Evolutionary conservation across 2,329 filamentous ascomycete genomes (phyloP).

Genomic region (Tolypocladium ophioglossoides): DNA sequence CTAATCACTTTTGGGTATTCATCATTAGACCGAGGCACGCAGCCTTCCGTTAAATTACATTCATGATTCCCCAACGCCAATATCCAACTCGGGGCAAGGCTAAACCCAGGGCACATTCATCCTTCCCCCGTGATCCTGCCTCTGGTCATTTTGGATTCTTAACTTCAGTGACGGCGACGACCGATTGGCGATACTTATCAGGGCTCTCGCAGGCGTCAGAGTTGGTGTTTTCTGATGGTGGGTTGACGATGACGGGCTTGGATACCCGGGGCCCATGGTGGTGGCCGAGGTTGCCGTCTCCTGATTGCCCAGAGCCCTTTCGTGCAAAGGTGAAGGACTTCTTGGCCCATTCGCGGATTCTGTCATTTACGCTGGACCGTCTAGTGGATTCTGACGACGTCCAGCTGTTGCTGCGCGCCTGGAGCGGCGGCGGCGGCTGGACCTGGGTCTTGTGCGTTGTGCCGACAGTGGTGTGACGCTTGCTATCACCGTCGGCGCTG

Average conservation of each 20-base stretch:
- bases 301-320: conserved; percentile 11
- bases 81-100: not conserved
- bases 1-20: not conserved
- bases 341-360: conserved; percentile 22
- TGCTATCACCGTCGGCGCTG: conserved; percentile 14
- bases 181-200: conserved; percentile 5
- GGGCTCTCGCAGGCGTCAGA: not conserved
- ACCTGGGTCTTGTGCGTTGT: not conserved
- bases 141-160: conserved; percentile 5
- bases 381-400: conserved; percentile 17
- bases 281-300: conserved; percentile 11
- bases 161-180: conserved; percentile 8
- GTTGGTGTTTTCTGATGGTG: not conserved
- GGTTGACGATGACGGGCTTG: conserved; percentile 1
- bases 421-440: not conserved
- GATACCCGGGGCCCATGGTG: not conserved
- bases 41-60: not conserved
- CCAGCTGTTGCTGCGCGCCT: conserved; percentile 12
- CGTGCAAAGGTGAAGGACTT: conserved; percentile 18
- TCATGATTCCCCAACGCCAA: not conserved
- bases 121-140: too few species aligned
- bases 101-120: not conserved
- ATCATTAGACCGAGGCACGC: not conserved
- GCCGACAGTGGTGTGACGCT: conserved; percentile 2
- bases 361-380: conserved; percentile 20